Evolutionary conservation across 768 basidiomycete genomes (phyloP).

Genomic region (Termitomyces sp.): DNA sequence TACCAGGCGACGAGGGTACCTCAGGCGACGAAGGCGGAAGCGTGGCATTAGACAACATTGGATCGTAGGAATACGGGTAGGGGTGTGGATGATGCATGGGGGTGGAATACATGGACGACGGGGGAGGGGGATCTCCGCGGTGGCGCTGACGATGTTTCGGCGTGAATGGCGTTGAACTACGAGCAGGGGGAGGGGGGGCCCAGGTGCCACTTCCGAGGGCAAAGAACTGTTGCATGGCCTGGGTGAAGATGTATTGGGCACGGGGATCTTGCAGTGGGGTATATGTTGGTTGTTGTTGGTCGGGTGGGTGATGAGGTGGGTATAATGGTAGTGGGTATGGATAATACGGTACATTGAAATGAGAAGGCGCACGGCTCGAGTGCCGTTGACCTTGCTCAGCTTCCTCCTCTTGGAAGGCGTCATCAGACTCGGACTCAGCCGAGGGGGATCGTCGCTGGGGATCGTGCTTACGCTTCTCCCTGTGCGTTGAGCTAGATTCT

Average conservation of each 20-base stretch:
- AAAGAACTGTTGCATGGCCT: constrained; percentile 44
- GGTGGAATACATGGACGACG: constrained; percentile 30
- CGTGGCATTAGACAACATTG: constrained; percentile 43
- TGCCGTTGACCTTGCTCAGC: background rate
- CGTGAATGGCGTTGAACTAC: constrained; percentile 25
- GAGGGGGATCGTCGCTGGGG: constrained; percentile 9
- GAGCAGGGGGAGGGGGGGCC: constrained; percentile 22
- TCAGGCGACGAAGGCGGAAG: constrained; percentile 55
- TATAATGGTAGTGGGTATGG: constrained; percentile 24
- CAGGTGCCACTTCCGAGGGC: constrained; percentile 25
- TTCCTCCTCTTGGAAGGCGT: constrained; percentile 6
- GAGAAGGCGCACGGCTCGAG: constrained; percentile 17
- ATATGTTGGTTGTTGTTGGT: constrained; percentile 25
- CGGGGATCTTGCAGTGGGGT: constrained; percentile 37
- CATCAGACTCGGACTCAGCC: constrained; percentile 10
- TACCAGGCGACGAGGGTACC: constrained; percentile 33
- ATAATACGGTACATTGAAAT: constrained; percentile 16
- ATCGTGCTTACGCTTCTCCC: constrained; percentile 4
- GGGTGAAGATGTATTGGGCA: constrained; percentile 40
- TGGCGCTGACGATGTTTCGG: constrained; percentile 30
- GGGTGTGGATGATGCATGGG: constrained; percentile 38
- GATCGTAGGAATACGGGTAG: constrained; percentile 41
- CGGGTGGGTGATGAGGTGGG: constrained; percentile 17
- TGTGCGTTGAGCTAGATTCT: constrained; percentile 8
- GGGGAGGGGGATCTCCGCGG: constrained; percentile 14